A percentile compares a stretch with the other conserved stretches of the same genome.
These are phyloP conservation scores for Erysiphe neolycopersici DNA, from an alignment of 2,329 filamentous ascomycete genomes.

Conservation along the genomic window DNA sequence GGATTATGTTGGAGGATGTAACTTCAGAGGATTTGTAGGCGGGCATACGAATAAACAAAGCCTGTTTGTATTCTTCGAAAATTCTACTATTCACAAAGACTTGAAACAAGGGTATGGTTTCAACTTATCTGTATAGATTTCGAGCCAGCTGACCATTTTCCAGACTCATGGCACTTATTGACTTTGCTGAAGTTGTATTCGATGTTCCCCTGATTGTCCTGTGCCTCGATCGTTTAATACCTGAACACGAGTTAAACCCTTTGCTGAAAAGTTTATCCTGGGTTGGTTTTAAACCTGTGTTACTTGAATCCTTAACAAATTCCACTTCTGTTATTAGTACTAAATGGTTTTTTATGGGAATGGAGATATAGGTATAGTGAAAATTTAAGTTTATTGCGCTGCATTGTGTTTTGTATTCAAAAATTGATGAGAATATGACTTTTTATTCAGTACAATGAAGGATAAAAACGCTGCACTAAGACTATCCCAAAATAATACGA, in stretches of 20 bases:
- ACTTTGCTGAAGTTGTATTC: constrained; percentile 55
- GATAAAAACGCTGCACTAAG: no score
- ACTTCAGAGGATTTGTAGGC: constrained; percentile 65
- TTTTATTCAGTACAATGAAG: no score
- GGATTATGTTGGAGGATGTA: constrained; percentile 60
- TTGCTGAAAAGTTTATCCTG: constrained; percentile 67
- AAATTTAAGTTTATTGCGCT: no score
- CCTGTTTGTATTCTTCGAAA: constrained; percentile 73
- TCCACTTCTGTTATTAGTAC: constrained; percentile 41
- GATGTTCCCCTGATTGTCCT: constrained; percentile 53
- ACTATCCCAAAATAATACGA: no score
- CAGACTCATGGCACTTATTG: constrained; percentile 71
- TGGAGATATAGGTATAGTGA: constrained; percentile 30
- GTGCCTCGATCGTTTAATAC: constrained; percentile 49
- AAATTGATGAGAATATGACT: no score
- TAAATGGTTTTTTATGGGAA: constrained; percentile 65
- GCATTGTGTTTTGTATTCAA: no score
- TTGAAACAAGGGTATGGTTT: constrained; percentile 59
- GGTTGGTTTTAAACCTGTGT: constrained; percentile 72
- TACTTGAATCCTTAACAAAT: constrained; percentile 48
- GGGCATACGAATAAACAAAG: constrained; percentile 43
- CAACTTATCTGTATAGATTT: constrained; percentile 1
- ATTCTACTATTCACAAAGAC: constrained; percentile 42
- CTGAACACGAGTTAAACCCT: constrained; percentile 32
- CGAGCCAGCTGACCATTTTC: constrained; percentile 10